These are phyloP conservation scores for Pistacia integerrima DNA, from an alignment of 345 rosid species.

Conservation along the genomic window DNA sequence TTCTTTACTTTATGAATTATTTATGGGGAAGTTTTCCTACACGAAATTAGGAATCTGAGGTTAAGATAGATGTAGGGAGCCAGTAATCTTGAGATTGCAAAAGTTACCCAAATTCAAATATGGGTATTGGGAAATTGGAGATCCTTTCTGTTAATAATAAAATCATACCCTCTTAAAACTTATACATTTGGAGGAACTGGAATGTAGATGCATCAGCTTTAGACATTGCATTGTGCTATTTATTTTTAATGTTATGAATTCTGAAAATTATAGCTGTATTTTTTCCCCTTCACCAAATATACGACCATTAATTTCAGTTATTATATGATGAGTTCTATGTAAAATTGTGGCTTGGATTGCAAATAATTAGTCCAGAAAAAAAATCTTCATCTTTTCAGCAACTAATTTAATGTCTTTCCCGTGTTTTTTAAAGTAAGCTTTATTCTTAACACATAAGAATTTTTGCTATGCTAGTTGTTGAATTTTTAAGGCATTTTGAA, in stretches of 20 bases:
- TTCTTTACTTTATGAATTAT: background rate
- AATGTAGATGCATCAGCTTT: background rate
- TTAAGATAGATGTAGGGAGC: background rate
- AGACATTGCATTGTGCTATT: background rate
- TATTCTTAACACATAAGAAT: background rate
- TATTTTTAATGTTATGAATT: background rate
- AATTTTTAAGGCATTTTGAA: background rate
- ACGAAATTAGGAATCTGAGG: background rate
- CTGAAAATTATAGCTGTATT: background rate
- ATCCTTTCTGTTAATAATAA: background rate
- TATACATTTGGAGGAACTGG: conserved; percentile 1
- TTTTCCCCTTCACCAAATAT: background rate
- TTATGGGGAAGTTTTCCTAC: background rate
- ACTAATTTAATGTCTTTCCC: background rate
- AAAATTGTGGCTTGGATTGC: background rate
- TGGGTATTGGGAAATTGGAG: background rate
- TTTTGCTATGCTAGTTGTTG: background rate
- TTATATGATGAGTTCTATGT: background rate
- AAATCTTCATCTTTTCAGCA: too few species aligned
- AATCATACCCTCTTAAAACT: background rate
- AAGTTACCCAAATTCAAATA: background rate
- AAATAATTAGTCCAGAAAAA: background rate
- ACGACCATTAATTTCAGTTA: background rate
- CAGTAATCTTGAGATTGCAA: background rate
- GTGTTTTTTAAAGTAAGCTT: background rate